Base-by-base conservation (phyloP, 1,284 basidiomycete genomes). In the Cryptococcus sp. region DNA sequence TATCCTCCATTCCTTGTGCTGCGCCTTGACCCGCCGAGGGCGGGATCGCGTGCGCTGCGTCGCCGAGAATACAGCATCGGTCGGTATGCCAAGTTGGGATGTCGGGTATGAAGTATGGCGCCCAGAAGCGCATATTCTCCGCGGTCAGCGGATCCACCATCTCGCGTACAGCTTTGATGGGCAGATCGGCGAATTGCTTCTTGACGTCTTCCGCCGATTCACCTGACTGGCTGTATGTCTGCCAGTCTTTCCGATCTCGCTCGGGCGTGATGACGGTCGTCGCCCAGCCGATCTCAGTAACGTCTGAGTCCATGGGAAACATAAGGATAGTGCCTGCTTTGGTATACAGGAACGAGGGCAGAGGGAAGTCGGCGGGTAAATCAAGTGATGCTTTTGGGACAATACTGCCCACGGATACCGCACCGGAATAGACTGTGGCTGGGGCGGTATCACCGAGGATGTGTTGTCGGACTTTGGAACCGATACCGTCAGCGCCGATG, bases 1-100 rank as follows among this genome's bases (percentile, higher is more conserved):
- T 59, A 47, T 70, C 68, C 50, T 70, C 68, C 45, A 70, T 66
- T 0, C 66, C 68, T 16, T 61, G 53, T 1, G 52, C 61, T 1
- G 55, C 35, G 7, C 67, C 68, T 30, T 60, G 58, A 11, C 68
- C 68, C 27, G 60, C 63, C 0, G 50, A 60, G n/a, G 59, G 68
- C 17, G 61, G 38, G 17, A 67, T 48, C 15, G 47, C 64, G 30
- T 67, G 66, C 2, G 66, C 66, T 5, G 66, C 66, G 42, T 67
- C 66, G 16, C 66, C 66, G 13, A 67, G 52, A 3, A 67, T 49
- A 27, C 55, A 57, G 1, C 61, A 52, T 16, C 64, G 27, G 3
- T 38, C 41, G 1, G 53, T 57, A 35, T 61, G 57, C 63, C 64
- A 67, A 19, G 46, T 58, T 7, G 50, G 27, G 8, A 68, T 16